Conservation (phyloP, 2,329 filamentous ascomycete genomes). For the Coleophoma eucalyptorum region DNA sequence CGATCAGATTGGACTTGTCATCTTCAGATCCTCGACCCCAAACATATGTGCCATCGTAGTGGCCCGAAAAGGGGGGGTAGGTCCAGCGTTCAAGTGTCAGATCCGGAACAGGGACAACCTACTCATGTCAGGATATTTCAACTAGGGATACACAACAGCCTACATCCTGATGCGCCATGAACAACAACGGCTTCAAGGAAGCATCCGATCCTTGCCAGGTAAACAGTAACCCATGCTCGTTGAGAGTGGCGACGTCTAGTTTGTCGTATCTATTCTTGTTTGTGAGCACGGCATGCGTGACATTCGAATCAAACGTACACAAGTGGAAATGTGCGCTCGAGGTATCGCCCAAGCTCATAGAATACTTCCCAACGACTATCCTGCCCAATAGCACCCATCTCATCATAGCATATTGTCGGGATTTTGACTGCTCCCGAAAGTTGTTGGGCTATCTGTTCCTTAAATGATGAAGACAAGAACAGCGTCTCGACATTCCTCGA, state of each 20-base stretch:
- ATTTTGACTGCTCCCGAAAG: slow-evolving; percentile 44
- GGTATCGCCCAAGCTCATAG: slow-evolving; percentile 42
- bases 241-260: slow-evolving; percentile 38
- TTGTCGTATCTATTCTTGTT: slow-evolving; percentile 2
- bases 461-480: neutral
- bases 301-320: slow-evolving; percentile 29
- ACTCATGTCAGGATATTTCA: neutral
- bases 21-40: slow-evolving; percentile 60
- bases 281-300: neutral
- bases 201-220: slow-evolving; percentile 50
- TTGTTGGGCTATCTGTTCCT: neutral
- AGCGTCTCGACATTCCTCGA: neutral
- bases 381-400: slow-evolving; percentile 46
- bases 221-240: slow-evolving; percentile 58
- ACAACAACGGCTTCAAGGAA: slow-evolving; percentile 46
- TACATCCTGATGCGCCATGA: slow-evolving; percentile 65
- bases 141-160: neutral
- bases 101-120: slow-evolving; percentile 47
- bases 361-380: slow-evolving; percentile 52
- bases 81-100: slow-evolving; percentile 50
- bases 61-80: slow-evolving; percentile 54
- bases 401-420: slow-evolving; percentile 50
- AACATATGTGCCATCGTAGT: slow-evolving; percentile 52
- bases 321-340: slow-evolving; percentile 44
- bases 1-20: slow-evolving; percentile 59